Conservation (phyloP, 1,284 basidiomycete genomes). For the Sutorius eximius region DNA sequence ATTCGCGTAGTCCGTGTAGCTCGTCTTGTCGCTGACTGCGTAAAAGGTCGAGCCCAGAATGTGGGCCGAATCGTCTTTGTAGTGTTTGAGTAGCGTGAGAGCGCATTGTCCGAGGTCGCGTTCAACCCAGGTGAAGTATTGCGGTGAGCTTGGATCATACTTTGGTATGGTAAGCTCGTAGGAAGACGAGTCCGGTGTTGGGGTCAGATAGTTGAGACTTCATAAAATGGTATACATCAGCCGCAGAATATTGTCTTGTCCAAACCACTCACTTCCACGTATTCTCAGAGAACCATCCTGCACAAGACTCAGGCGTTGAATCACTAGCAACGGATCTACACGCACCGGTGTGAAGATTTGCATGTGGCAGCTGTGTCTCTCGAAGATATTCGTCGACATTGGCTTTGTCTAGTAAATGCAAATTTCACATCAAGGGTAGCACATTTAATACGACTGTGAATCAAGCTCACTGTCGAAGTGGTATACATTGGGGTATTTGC, state of each 20-base stretch:
- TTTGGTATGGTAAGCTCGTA: constrained; percentile 23
- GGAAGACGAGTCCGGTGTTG: constrained; percentile 14
- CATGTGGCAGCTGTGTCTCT: constrained; percentile 24
- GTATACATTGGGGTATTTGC: constrained; percentile 23
- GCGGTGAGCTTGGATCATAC: constrained; percentile 17
- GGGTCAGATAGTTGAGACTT: constrained; percentile 9
- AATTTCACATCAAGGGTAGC: neutral
- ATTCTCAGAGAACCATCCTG: constrained; percentile 36
- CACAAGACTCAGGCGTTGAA: neutral
- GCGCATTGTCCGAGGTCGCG: constrained; percentile 31
- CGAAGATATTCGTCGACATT: constrained; percentile 31
- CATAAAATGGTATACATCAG: neutral
- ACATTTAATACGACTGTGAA: neutral
- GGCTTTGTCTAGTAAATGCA: constrained; percentile 29
- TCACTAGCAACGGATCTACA: neutral
- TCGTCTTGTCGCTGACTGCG: constrained; percentile 28
- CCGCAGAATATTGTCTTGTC: neutral
- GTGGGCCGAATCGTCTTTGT: constrained; percentile 20
- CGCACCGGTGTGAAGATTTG: constrained; percentile 27
- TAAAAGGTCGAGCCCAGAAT: constrained; percentile 28
- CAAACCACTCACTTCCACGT: constrained; percentile 24
- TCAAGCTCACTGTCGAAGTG: constrained; percentile 25
- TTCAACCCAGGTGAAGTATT: constrained; percentile 31
- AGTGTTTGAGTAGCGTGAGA: constrained; percentile 33
- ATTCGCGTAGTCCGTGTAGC: constrained; percentile 21